Conservation (phyloP, 495 filamentous ascomycete genomes). For the Aspergillus mulundensis region DNA sequence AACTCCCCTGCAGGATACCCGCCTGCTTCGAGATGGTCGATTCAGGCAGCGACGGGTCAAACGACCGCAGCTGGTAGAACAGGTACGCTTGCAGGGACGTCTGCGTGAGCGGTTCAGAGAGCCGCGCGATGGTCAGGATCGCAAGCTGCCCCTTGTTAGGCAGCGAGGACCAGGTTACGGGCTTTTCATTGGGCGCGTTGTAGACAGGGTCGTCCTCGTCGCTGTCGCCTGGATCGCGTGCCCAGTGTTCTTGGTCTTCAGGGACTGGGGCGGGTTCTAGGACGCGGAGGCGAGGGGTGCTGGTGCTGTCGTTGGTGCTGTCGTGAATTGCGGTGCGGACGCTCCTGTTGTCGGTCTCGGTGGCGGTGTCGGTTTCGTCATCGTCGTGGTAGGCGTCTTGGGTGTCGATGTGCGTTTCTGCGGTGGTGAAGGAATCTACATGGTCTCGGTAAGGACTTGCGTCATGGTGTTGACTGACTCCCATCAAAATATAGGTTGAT, state of each 20-base stretch:
- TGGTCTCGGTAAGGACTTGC: conserved; percentile 4
- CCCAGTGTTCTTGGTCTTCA: conserved; percentile 16
- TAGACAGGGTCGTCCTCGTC: conserved; percentile 6
- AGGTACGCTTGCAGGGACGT: conserved; percentile 72
- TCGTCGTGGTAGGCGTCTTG: conserved; percentile 4
- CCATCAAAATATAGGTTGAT: conserved; percentile 12
- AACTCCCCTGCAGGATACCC: conserved; percentile 69
- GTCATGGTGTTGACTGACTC: conserved; percentile 10
- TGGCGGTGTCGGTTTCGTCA: neutral
- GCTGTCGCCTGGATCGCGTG: conserved; percentile 17
- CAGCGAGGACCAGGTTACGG: conserved; percentile 64
- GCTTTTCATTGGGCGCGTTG: conserved; percentile 26
- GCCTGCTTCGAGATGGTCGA: conserved; percentile 71
- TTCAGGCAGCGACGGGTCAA: conserved; percentile 58
- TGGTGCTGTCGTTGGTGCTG: neutral
- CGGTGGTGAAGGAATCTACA: conserved; percentile 13
- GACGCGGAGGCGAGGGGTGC: conserved; percentile 6
- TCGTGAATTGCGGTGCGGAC: conserved; percentile 18
- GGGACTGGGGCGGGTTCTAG: conserved; percentile 15
- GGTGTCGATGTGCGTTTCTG: neutral
- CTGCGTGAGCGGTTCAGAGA: conserved; percentile 77
- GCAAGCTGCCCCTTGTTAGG: conserved; percentile 72
- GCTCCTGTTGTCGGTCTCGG: conserved; percentile 13
- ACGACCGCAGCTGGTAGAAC: conserved; percentile 69
- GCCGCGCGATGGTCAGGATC: conserved; percentile 66